Base-by-base conservation (phyloP, 1,284 basidiomycete genomes). In the Trametes sp. region DNA sequence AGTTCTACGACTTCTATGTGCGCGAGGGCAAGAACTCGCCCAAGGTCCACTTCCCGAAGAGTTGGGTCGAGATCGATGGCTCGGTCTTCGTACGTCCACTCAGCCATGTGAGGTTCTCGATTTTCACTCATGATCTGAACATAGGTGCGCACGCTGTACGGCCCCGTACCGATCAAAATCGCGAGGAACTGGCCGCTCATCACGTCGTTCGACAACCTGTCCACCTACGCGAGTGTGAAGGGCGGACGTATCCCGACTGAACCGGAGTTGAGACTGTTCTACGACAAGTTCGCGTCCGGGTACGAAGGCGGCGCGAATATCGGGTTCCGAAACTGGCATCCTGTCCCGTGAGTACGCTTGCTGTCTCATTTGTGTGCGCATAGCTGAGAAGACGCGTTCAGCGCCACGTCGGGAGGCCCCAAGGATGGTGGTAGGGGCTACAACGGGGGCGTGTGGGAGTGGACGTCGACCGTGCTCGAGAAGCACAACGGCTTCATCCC, bases 391-490 rank as follows among this genome's bases (percentile, higher is more conserved):
- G n/a, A n/a, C n/a, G n/a, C n/a, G n/a, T n/a, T n/a, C 58, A 92
- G 89, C 45, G 84, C 87, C 26, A 91, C 90, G 53, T 86, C 82
- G 6, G 90, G 86, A 54, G 74, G 79, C 63, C 76, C 75, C 57
- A 78, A 75, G 63, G 68, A 74, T 45, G 80, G 75, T 36, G 84
- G 85, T 2, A 83, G 78, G 73, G 90, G 90, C 28, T 88, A 90
- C 69, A 98, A 98, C 70, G 97, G 97, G 21, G 97, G 97, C 21
- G 91, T 98, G n/a, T 99, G 96, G 95, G 96, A 98, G 79, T 98
- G 96, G 96, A 98, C 97, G 4, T 90, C 89, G 26, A 96, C 95
- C 8, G 68, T 82, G 29, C 86, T 97, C 55, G 86, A 87, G 29
- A 82, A 80, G 41, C 83, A 88, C 68, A 88, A 93, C 2, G 95